Evolutionary conservation across 176 grass and related monocot genomes (phyloP), one percentile per base, ranked within the genome.

Genomic region (Leersia perrieri): DNA sequence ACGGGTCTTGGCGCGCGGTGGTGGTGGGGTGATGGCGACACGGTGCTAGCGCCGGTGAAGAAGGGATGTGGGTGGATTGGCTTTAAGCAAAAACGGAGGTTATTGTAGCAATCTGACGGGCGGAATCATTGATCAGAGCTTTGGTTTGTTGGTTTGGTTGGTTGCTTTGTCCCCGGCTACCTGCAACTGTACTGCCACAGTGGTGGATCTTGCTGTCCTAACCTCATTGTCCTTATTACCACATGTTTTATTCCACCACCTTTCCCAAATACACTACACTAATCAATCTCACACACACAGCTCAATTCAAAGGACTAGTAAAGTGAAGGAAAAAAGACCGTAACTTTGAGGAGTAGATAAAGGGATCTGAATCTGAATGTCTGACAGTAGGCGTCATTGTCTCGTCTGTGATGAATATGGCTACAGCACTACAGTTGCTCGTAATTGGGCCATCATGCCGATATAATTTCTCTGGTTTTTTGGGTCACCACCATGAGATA

Each of bases 1-100:
- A 18, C 16, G 45, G 45, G 16, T 7, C 61, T 33, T 61, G 71
- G 61, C 14, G 57, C 33, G 10, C 8, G 72, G 60, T 39, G 61
- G 29, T 58, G 70, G 38, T 73, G 69, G 69, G 57, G 34, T 35
- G 80, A 82, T 65, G 70, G 80, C 63, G 70, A 81, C 63, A 29
- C 26, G 4, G 66, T 26, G 30, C 67, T 22, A 53, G 18, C 36
- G 38, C 63, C 73, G 41, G 65, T 40, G 66, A 74, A 22, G 66
- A 74, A 26, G 38, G 18, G 20, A 44, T 63, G 25, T 29, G 20
- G 40, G 32, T 31, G n/a, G 30, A 14, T 60, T 58, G 44, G 28
- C 18, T 51, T 25, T 45, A 41, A 41, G 45, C 35, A 4, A 22
- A 4, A 22, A 13, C 8, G 55, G 66, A 29, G 35, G 44, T 26